These are phyloP conservation scores for Calocera cornea DNA, from an alignment of 768 basidiomycete species.

Conservation along the genomic window DNA sequence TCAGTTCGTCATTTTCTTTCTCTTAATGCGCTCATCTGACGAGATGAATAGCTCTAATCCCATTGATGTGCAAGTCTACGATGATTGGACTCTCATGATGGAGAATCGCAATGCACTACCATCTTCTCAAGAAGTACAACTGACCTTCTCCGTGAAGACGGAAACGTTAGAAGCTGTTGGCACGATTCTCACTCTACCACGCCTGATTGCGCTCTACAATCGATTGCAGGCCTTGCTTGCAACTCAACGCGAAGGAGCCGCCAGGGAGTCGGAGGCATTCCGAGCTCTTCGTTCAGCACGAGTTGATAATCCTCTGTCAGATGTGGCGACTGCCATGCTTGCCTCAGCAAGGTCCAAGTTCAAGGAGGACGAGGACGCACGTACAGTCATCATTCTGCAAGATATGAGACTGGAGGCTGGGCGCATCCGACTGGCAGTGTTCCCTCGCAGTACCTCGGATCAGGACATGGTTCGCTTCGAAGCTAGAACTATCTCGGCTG, in stretches of 20 bases:
- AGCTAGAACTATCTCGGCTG: constrained; percentile 53
- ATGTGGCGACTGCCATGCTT: constrained; percentile 77
- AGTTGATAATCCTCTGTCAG: constrained; percentile 66
- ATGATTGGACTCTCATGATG: constrained; percentile 58
- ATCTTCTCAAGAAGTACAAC: constrained; percentile 42
- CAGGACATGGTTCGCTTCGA: constrained; percentile 63
- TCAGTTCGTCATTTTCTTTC: constrained; percentile 35
- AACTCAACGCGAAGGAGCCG: constrained; percentile 60
- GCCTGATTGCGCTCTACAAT: constrained; percentile 55
- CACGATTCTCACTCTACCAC: constrained; percentile 65
- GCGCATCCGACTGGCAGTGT: constrained; percentile 53
- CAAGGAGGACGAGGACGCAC: constrained; percentile 47
- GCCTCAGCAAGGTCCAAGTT: constrained; percentile 57
- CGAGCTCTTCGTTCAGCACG: constrained; percentile 54
- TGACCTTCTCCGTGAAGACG: constrained; percentile 67
- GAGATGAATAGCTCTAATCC: constrained; percentile 52
- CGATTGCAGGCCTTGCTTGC: constrained; percentile 64
- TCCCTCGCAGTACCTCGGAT: constrained; percentile 69
- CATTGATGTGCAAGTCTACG: constrained; percentile 54
- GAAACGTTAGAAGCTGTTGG: constrained; percentile 49
- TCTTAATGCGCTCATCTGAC: not conserved
- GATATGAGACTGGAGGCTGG: constrained; percentile 59
- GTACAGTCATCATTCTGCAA: constrained; percentile 53
- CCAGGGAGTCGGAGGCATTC: constrained; percentile 65
- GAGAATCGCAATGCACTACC: constrained; percentile 18